Base-by-base conservation (phyloP, 1,139 yeast genomes). In the Saccharomyces pastorianus region DNA sequence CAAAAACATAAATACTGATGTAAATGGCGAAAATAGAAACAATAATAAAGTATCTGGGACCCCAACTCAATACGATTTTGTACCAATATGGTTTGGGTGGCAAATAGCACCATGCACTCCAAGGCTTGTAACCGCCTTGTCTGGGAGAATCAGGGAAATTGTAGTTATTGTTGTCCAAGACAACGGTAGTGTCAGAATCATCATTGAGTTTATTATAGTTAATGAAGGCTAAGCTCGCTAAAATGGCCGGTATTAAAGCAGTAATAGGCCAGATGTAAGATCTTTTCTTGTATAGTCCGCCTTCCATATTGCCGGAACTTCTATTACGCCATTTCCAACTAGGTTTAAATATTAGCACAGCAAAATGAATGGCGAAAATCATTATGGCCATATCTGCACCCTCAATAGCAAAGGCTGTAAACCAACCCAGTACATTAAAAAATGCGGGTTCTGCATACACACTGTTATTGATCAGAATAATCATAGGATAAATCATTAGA, bases 321-420 rank as follows among this genome's bases (percentile, higher is more conserved):
- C 71, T 66, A 62, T 73, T 71, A 34, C 74, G 72, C 62, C 79
- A 77, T 57, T 75, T 77, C 56, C 77, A 75, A 51, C 77, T 75
- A 0, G 95, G 89, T 58, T 74, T 74, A 68, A 88, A 88, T 17
- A 90, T 85, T 32, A 89, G 73, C 48, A 90, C 69, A 46, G 84
- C 89, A 6, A 93, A 85, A 69, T 90, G 96, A 23, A 89, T 70
- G 1, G 97, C 96, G 71, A 90, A 85, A 34, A 88, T 79, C 48
- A 89, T 72, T 51, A 90, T 90, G 27, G 95, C 95, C 48, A 88
- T 69, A 71, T 90, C 97, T 2, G 95, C 90, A 14, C 96, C 96
- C 69, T 89, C 96, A 29, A 88, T 85, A 34, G 91, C 79, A 46
- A 83, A 77, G 1, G 95, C 88, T 0, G 96, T 85, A 70, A 89